phyloP scores from a whole-genome alignment of 345 rosid species.

The Brassica cretica region DNA sequence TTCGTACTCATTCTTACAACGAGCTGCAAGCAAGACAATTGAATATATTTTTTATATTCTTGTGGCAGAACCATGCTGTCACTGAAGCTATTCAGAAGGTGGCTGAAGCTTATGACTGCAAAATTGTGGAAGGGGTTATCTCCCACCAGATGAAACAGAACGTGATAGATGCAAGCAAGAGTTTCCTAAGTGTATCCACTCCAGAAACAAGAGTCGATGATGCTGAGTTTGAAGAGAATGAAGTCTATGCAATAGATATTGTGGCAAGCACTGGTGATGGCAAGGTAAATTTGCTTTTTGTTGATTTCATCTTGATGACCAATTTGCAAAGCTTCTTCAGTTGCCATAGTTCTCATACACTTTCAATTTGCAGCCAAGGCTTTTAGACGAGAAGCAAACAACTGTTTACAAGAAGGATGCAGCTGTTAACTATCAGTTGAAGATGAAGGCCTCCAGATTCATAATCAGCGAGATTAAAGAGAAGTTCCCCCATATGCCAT shows the following conservation, averaged over 20 bases:
- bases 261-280: conserved; percentile 96
- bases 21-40: not conserved
- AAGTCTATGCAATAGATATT: conserved; percentile 89
- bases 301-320: not conserved
- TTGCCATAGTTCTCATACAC: not conserved
- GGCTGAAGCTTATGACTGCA: conserved; percentile 96
- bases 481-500: conserved; percentile 81
- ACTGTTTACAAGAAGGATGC: conserved; percentile 92
- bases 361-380: conserved; percentile 69
- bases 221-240: conserved; percentile 93
- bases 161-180: conserved; percentile 88
- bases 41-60: not conserved
- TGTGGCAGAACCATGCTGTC: conserved; percentile 89
- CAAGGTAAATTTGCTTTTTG: conserved; percentile 59
- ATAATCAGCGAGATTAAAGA: conserved; percentile 89
- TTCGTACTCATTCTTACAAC: not conserved
- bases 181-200: conserved; percentile 60
- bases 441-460: conserved; percentile 98
- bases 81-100: conserved; percentile 95
- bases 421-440: conserved; percentile 79
- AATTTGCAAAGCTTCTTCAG: not conserved
- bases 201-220: conserved; percentile 95
- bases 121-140: conserved; percentile 94
- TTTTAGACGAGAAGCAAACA: conserved; percentile 94
- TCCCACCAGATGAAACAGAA: conserved; percentile 93